Percentiles rank a stretch among this genome's conserved stretches.
These are phyloP conservation scores for Cladosporium sp. DNA, from an alignment of 2,329 filamentous ascomycete species.

Conservation along the genomic window DNA sequence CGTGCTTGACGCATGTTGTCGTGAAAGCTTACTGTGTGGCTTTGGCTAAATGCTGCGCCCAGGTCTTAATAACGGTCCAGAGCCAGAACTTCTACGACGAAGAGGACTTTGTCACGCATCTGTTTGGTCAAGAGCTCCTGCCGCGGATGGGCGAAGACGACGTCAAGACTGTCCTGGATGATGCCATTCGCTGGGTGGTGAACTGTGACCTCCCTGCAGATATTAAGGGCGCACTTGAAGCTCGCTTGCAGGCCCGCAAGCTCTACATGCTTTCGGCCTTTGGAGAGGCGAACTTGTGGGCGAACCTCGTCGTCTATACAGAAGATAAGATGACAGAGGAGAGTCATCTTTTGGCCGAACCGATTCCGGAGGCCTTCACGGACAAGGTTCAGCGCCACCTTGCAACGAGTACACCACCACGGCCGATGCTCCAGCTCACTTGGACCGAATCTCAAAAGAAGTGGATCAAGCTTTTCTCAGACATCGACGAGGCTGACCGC, in stretches of 20 bases:
- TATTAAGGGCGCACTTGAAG: slow-evolving; percentile 19
- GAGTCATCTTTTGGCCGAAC: slow-evolving; percentile 56
- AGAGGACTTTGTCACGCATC: slow-evolving; percentile 92
- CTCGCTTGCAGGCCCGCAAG: slow-evolving; percentile 60
- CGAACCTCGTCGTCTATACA: slow-evolving; percentile 24
- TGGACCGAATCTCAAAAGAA: slow-evolving; percentile 66
- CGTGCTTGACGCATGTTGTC: slow-evolving; percentile 43
- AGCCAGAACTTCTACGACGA: slow-evolving; percentile 94
- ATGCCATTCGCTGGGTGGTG: slow-evolving; percentile 44
- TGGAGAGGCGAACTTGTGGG: slow-evolving; percentile 35
- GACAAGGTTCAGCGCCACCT: slow-evolving; percentile 84
- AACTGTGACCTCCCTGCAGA: slow-evolving; percentile 10
- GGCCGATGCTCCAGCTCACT: slow-evolving; percentile 74
- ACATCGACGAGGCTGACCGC: slow-evolving; percentile 54
- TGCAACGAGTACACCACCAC: slow-evolving; percentile 86
- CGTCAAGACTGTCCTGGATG: slow-evolving; percentile 50
- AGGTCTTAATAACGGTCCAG: slow-evolving; percentile 69
- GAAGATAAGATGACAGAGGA: slow-evolving; percentile 43
- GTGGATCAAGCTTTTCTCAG: slow-evolving; percentile 63
- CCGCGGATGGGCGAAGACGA: slow-evolving; percentile 53
- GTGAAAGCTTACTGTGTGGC: slow-evolving; percentile 81
- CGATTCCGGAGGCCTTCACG: slow-evolving; percentile 76
- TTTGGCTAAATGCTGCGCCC: slow-evolving; percentile 73
- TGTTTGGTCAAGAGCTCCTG: slow-evolving; percentile 75
- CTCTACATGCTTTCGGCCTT: slow-evolving; percentile 48